Percentiles rank a stretch among this genome's conserved stretches.
These are phyloP conservation scores for Umbelopsis sp. DNA, from an alignment of 192 early-diverging fungal species.

Conservation along the genomic window DNA sequence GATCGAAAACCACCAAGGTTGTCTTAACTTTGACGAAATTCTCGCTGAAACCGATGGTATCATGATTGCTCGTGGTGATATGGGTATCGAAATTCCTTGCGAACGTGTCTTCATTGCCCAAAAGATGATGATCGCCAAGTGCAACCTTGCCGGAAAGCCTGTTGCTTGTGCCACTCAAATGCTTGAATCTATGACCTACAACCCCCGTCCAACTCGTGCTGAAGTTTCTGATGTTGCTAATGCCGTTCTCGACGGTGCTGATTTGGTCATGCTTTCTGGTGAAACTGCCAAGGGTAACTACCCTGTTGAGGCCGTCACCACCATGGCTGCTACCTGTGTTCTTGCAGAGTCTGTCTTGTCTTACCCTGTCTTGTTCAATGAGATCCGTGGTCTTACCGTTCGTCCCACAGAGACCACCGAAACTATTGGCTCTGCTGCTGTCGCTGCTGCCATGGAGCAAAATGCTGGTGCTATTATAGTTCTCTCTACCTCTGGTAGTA, in stretches of 20 bases:
- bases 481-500: conserved; percentile 81
- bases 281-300: conserved; percentile 92
- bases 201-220: conserved; percentile 95
- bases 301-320: conserved; percentile 81
- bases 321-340: conserved; percentile 65
- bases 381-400: conserved; percentile 71
- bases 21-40: conserved; percentile 95
- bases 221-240: conserved; percentile 97
- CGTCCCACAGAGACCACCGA: conserved; percentile 84
- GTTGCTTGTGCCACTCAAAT: conserved; percentile 95
- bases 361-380: conserved; percentile 88
- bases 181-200: conserved; percentile 92
- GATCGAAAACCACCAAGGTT: conserved; percentile 93
- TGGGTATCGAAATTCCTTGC: conserved; percentile 94
- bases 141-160: conserved; percentile 91
- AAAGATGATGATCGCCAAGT: conserved; percentile 97
- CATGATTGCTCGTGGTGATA: conserved; percentile 95
- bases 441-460: conserved; percentile 73
- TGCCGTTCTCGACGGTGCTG: conserved; percentile 90
- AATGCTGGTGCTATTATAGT: conserved; percentile 85
- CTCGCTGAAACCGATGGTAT: conserved; percentile 88
- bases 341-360: conserved; percentile 89
- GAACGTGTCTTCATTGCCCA: conserved; percentile 86
- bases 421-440: conserved; percentile 86
- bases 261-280: conserved; percentile 95